These are phyloP conservation scores for Zhuliangozyma parablackwelliae DNA, from an alignment of 1,139 yeast species.

Conservation along the genomic window DNA sequence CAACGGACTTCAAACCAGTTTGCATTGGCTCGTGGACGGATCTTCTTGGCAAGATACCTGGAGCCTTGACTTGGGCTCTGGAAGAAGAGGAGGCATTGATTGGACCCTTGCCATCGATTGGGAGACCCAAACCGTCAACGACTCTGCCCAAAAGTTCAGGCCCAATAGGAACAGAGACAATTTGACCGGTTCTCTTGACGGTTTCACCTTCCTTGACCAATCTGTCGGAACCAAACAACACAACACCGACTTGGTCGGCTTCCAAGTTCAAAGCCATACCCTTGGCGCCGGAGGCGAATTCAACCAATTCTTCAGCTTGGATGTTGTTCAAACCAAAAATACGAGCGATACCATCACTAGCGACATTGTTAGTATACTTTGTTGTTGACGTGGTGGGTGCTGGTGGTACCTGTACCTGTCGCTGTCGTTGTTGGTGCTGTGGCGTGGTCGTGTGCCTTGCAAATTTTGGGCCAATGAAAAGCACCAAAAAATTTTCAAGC, in stretches of 20 bases:
- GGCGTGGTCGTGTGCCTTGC: constrained; percentile 3
- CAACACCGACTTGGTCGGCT: constrained; percentile 99
- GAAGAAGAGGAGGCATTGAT: constrained; percentile 78
- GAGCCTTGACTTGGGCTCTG: constrained; percentile 99
- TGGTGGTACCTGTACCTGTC: neutral
- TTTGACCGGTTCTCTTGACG: constrained; percentile 99
- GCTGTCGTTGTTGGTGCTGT: neutral
- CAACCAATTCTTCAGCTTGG: constrained; percentile 99
- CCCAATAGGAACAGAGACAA: constrained; percentile 99
- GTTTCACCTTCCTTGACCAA: constrained; percentile 99
- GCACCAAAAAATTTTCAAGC: constrained; percentile 1
- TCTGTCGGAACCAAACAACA: constrained; percentile 98
- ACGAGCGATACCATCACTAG: constrained; percentile 99
- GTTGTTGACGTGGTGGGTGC: no score
- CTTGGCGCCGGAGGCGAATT: constrained; percentile 98
- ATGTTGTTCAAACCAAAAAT: constrained; percentile 99
- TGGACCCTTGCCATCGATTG: constrained; percentile 99
- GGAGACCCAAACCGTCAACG: constrained; percentile 98
- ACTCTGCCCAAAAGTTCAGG: constrained; percentile 98
- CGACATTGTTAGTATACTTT: constrained; percentile 19
- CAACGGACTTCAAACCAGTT: constrained; percentile 99
- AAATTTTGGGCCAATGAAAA: constrained; percentile 4
- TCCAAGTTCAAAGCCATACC: constrained; percentile 99
- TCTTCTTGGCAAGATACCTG: constrained; percentile 99
- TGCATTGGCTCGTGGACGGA: constrained; percentile 99